Base-by-base conservation (phyloP, 2,329 filamentous ascomycete species). In the Ceratocystis harringtonii region DNA sequence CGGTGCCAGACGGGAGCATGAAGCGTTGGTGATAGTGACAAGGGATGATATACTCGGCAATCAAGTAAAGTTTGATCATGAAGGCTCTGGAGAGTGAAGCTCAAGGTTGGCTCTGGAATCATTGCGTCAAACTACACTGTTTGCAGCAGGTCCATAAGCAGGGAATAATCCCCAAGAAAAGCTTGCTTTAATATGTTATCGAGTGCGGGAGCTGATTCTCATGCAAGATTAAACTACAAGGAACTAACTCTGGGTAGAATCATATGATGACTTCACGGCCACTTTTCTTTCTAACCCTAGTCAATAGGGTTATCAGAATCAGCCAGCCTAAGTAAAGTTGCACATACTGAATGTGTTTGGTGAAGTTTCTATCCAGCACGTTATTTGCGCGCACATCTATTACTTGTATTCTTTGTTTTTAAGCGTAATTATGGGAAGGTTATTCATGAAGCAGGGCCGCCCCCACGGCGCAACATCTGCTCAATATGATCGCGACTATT, bases 401-500 rank as follows among this genome's bases (percentile, higher is more conserved):
- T 15, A 2, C 19, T 1, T 28, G 22, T 41, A 41, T 41, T 15
- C 3, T 41, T 41, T 41, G 36, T 41, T 28, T 52, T 6, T 10
- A 28, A 3, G 8, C 25, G 7, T 52, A 22, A 22, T 25, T 15
- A 52, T 52, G 25, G 10, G 3, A 2, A 17, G 2, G 17, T n/a
- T 17, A 2, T 25, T 58, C 52, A 58, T 58, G 52, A 58, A 36
- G 52, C 22, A 52, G 19, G 28, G 30, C 22, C 44, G 43, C 43
- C 65, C 19, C 66, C 66, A 43, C 66, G 83, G 83, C 72, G 70
- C 32, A 97, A 81, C 73, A 97, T 92, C 75, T 91, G 88, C 74
- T 96, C 88, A 70, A 97, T 87, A 72, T 96, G 90, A 70, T 92
- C 86, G 70, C 88, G 86, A 76, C 91, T 96, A 73, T 97, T 99